Percentiles rank a stretch among this genome's conserved stretches.
Evolutionary conservation across 805 yeast species (phyloP).

Genomic region (Cyberlindnera veronae): DNA sequence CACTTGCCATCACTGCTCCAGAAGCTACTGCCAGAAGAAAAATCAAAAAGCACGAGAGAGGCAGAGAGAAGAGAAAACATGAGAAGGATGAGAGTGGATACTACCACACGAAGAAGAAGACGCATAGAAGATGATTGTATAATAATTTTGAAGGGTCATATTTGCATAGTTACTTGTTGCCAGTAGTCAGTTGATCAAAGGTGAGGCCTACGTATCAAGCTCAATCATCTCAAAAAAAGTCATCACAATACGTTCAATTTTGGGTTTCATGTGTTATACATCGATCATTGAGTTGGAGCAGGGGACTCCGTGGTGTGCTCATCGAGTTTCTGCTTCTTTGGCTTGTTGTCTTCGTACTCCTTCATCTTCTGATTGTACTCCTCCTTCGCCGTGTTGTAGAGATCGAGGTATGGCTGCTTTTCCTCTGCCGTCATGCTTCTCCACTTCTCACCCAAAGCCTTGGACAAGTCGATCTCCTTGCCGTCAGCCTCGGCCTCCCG

Average conservation of each 20-base stretch:
- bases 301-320: constrained; percentile 9
- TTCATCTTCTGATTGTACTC: constrained; percentile 74
- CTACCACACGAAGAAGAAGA: constrained; percentile 56
- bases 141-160: neutral
- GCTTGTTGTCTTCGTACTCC: constrained; percentile 36
- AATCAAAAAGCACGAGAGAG: constrained; percentile 68
- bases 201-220: too few species aligned
- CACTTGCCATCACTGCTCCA: constrained; percentile 73
- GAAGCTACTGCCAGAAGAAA: constrained; percentile 78
- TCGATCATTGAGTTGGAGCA: constrained; percentile 3
- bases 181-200: too few species aligned
- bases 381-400: constrained; percentile 74
- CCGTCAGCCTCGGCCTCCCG: constrained; percentile 56
- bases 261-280: neutral
- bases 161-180: too few species aligned
- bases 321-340: constrained; percentile 13
- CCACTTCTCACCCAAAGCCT: constrained; percentile 84
- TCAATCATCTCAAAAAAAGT: neutral
- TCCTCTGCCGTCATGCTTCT: constrained; percentile 65
- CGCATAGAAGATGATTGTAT: constrained; percentile 11
- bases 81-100: constrained; percentile 75
- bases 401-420: constrained; percentile 66
- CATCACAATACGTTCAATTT: neutral
- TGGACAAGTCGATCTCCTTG: constrained; percentile 60
- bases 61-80: constrained; percentile 72